These are phyloP conservation scores for Deakozyma indianensis DNA, from an alignment of 805 yeast genomes.

Conservation along the genomic window DNA sequence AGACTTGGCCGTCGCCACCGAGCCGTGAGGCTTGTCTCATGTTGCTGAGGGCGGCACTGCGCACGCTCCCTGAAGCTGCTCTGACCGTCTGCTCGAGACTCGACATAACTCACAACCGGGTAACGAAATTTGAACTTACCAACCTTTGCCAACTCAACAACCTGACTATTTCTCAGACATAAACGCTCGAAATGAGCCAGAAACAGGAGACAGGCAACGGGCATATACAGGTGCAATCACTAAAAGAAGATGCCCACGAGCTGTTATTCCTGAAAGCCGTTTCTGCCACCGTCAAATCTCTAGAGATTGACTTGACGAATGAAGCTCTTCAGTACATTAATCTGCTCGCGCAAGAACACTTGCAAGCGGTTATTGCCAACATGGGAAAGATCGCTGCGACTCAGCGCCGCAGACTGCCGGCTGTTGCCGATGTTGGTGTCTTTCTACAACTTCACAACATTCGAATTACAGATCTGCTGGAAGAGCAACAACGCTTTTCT, in stretches of 20 bases:
- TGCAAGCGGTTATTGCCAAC: conserved; percentile 14
- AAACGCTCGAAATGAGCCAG: too few species aligned
- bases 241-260: neutral
- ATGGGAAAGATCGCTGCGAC: conserved; percentile 16
- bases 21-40: too few species aligned
- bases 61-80: too few species aligned
- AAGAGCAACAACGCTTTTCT: conserved; percentile 10
- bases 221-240: too few species aligned
- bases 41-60: too few species aligned
- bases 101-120: too few species aligned
- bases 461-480: conserved; percentile 17
- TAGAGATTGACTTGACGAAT: neutral
- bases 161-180: too few species aligned
- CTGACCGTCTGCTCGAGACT: too few species aligned
- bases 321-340: conserved; percentile 18
- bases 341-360: conserved; percentile 19
- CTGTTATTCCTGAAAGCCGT: neutral
- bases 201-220: too few species aligned
- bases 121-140: too few species aligned
- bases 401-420: conserved; percentile 22
- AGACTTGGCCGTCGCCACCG: too few species aligned
- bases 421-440: conserved; percentile 20
- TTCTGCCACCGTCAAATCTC: neutral
- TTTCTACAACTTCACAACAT: conserved; percentile 17
- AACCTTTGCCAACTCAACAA: too few species aligned